phyloP scores from a whole-genome alignment of 2,329 filamentous ascomycete species.

The Pseudocercospora macadamiae region DNA sequence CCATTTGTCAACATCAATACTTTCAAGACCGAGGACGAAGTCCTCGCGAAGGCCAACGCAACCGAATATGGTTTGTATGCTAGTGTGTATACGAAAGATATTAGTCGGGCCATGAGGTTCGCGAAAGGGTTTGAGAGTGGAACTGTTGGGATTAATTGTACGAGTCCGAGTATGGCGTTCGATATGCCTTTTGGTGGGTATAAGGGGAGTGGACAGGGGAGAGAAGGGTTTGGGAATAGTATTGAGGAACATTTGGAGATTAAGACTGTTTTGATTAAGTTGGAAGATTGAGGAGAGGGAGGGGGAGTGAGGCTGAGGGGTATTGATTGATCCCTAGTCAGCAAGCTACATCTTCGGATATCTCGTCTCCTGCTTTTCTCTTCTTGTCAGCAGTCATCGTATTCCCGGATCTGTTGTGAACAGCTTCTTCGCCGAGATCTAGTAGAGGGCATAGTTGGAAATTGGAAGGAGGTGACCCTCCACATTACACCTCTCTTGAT shows the following conservation, averaged over 20 bases:
- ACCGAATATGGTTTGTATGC: slow-evolving; percentile 45
- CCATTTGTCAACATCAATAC: slow-evolving; percentile 43
- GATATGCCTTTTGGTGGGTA: slow-evolving; percentile 49
- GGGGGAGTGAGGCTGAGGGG: too few species aligned
- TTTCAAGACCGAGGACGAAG: slow-evolving; percentile 42
- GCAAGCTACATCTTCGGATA: too few species aligned
- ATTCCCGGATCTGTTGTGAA: too few species aligned
- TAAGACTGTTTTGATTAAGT: slow-evolving; percentile 30
- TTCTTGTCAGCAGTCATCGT: too few species aligned
- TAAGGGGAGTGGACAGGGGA: slow-evolving; percentile 38
- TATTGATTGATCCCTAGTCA: too few species aligned
- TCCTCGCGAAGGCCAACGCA: slow-evolving; percentile 41
- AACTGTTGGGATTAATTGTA: slow-evolving; percentile 46
- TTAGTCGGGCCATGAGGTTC: slow-evolving; percentile 43
- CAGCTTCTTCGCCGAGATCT: too few species aligned
- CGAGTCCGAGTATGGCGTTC: slow-evolving; percentile 36
- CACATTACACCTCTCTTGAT: too few species aligned
- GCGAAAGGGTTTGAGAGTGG: slow-evolving; percentile 46
- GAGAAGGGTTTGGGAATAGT: slow-evolving; percentile 24
- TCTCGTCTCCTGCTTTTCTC: too few species aligned
- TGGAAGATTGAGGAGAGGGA: slow-evolving; percentile 22
- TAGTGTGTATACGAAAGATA: slow-evolving; percentile 42
- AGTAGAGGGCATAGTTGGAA: too few species aligned
- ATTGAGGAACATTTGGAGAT: slow-evolving; percentile 29
- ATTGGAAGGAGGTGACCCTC: too few species aligned